phyloP scores from a whole-genome alignment of 1,139 yeast genomes.

The Torulaspora pretoriensis region DNA sequence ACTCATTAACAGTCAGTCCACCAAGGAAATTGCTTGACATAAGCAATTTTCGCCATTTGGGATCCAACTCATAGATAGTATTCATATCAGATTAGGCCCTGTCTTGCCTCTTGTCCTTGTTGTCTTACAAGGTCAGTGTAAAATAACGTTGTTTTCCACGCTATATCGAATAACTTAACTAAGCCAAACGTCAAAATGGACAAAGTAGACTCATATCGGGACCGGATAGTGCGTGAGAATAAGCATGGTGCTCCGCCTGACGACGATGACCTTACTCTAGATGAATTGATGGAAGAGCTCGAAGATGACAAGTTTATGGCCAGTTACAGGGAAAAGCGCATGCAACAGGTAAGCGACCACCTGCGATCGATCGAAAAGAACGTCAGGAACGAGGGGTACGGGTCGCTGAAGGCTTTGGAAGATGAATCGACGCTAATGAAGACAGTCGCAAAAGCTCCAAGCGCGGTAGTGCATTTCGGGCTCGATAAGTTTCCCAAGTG shows the following conservation, averaged over 20 bases:
- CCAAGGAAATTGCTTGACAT: slow-evolving; percentile 68
- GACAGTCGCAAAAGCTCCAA: slow-evolving; percentile 42
- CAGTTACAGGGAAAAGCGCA: slow-evolving; percentile 67
- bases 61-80: slow-evolving; percentile 59
- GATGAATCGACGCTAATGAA: slow-evolving; percentile 58
- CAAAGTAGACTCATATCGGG: slow-evolving; percentile 2
- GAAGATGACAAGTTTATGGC: slow-evolving; percentile 63
- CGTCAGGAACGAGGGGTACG: slow-evolving; percentile 40
- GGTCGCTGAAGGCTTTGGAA: slow-evolving; percentile 40
- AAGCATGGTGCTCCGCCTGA: slow-evolving; percentile 2
- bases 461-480: slow-evolving; percentile 61
- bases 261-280: slow-evolving; percentile 36
- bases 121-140: not conserved
- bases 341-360: slow-evolving; percentile 52
- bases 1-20: slow-evolving; percentile 70
- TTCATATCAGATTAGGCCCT: slow-evolving; percentile 29
- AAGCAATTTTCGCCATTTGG: slow-evolving; percentile 62
- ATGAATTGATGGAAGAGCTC: slow-evolving; percentile 50
- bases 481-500: slow-evolving; percentile 61
- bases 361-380: slow-evolving; percentile 40
- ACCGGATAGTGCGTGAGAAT: slow-evolving; percentile 4
- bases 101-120: not conserved
- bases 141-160: not conserved
- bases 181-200: slow-evolving; percentile 3
- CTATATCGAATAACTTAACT: not conserved